phyloP scores from a whole-genome alignment of 2,329 filamentous ascomycete genomes.

The Hypoxylon sp. region DNA sequence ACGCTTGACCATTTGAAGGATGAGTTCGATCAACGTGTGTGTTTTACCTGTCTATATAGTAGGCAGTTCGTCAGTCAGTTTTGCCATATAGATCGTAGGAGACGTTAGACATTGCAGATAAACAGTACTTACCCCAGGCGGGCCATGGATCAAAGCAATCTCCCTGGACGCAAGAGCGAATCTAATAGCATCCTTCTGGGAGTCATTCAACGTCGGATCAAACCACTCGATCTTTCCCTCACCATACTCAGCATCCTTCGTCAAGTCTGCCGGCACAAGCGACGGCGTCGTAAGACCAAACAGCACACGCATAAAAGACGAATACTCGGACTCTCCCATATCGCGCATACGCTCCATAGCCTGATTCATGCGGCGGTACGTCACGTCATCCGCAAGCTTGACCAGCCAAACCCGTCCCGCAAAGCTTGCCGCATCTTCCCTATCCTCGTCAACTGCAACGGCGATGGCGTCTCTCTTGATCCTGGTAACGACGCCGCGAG shows the following conservation, averaged over 20 bases:
- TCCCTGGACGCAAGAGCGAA: constrained; percentile 86
- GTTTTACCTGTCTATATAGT: constrained; percentile 86
- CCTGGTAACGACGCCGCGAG: constrained; percentile 74
- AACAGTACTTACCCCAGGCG: constrained; percentile 72
- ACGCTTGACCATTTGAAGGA: constrained; percentile 84
- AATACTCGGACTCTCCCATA: constrained; percentile 66
- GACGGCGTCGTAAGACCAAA: constrained; percentile 67
- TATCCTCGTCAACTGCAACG: constrained; percentile 75
- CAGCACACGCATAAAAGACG: constrained; percentile 67
- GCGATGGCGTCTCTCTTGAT: constrained; percentile 66
- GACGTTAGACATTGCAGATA: too few species aligned
- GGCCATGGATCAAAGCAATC: constrained; percentile 90
- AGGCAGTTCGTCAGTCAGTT: not conserved
- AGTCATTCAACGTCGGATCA: constrained; percentile 69
- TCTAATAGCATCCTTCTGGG: constrained; percentile 73
- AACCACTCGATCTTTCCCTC: constrained; percentile 65
- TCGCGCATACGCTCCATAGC: constrained; percentile 67
- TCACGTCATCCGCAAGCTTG: constrained; percentile 74
- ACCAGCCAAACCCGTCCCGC: constrained; percentile 67
- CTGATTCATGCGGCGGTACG: constrained; percentile 70
- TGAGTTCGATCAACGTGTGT: constrained; percentile 93
- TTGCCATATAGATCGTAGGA: not conserved
- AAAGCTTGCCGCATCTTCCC: constrained; percentile 55
- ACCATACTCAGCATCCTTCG: constrained; percentile 52
- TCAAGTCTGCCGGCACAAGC: constrained; percentile 54